Base-by-base conservation (phyloP, 768 basidiomycete genomes). In the Coprinellus aureogranulatus region DNA sequence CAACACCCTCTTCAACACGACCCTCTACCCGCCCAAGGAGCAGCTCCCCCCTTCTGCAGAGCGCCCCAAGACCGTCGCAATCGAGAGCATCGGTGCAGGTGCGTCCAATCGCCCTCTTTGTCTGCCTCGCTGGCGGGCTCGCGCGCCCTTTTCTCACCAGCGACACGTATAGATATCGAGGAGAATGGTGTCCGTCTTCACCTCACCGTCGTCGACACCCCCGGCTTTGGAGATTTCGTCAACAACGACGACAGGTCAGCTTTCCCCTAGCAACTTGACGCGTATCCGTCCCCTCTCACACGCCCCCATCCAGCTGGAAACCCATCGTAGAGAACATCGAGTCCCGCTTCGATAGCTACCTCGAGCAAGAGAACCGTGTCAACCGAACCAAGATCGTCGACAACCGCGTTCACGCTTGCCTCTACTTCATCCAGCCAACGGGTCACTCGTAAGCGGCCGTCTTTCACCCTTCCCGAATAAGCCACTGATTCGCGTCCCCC, bases 61-160 rank as follows among this genome's bases (percentile, higher is more conserved):
- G 69, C 80, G 85, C 54, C 83, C 94, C 22, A 90, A 90, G 77
- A 98, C 97, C 42, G 97, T 98, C 64, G 87, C 94, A 57, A 98
- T 99, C 70, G 94, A 98, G 81, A 96, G 93, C 73, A 98, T 98
- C 68, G 94, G 91, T 62, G 97, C 97, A 63, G 96, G 96, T 96
- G 67, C 65, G 82, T 80, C 62, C 67, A 62, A 61, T 61, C 20
- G 57, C 62, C 59, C 34, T 34, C 34, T 34, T 54, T 59, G 56
- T 59, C 56, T 40, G 50, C 62, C 64, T 50, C 65, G 63, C 66
- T 64, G 57, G 67, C 66, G 64, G 55, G 58, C 64, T 54, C 54
- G 65, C 59, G 55, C 55, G 53, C 63, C 61, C 61, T 50, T 39
- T 63, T 34, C 34, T 34, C 34, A 34, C 34, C 6, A 6, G 6